phyloP scores from a whole-genome alignment of 1,284 basidiomycete species.

The Peniophora sp. region DNA sequence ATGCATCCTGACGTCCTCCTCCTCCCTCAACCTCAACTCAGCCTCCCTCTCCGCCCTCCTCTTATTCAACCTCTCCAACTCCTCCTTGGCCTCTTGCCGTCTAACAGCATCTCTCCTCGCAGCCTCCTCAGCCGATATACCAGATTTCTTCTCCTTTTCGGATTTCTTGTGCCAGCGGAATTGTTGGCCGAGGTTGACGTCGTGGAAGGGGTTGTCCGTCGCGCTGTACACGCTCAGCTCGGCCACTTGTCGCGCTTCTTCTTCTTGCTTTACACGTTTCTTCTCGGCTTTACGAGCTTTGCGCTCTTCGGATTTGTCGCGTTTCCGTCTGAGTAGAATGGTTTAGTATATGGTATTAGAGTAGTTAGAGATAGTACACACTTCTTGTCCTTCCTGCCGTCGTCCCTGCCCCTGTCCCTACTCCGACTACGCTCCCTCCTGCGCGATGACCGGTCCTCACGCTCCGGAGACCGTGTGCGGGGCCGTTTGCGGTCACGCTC shows the following conservation, averaged over 20 bases:
- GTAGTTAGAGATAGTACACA: slow-evolving; percentile 22
- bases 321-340: slow-evolving; percentile 48
- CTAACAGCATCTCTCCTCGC: slow-evolving; percentile 76
- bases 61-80: slow-evolving; percentile 86
- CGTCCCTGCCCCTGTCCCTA: slow-evolving; percentile 34
- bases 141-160: slow-evolving; percentile 90
- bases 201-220: slow-evolving; percentile 95
- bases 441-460: slow-evolving; percentile 29
- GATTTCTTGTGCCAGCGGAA: slow-evolving; percentile 99
- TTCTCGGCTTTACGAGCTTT: slow-evolving; percentile 77
- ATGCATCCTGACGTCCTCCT: slow-evolving; percentile 86
- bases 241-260: slow-evolving; percentile 81
- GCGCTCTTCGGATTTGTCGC: slow-evolving; percentile 74
- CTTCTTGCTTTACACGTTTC: slow-evolving; percentile 74
- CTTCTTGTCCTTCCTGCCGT: slow-evolving; percentile 53
- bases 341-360: background rate
- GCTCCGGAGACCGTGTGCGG: slow-evolving; percentile 26
- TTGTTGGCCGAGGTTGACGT: slow-evolving; percentile 89
- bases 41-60: slow-evolving; percentile 89
- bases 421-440: slow-evolving; percentile 23
- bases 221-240: slow-evolving; percentile 91
- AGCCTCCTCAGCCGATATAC: slow-evolving; percentile 75
- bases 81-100: slow-evolving; percentile 88
- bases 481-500: slow-evolving; percentile 23
- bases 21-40: slow-evolving; percentile 82